phyloP scores from a whole-genome alignment of 352 stramenopile genomes.

The Phytopythium chamaehyphon region DNA sequence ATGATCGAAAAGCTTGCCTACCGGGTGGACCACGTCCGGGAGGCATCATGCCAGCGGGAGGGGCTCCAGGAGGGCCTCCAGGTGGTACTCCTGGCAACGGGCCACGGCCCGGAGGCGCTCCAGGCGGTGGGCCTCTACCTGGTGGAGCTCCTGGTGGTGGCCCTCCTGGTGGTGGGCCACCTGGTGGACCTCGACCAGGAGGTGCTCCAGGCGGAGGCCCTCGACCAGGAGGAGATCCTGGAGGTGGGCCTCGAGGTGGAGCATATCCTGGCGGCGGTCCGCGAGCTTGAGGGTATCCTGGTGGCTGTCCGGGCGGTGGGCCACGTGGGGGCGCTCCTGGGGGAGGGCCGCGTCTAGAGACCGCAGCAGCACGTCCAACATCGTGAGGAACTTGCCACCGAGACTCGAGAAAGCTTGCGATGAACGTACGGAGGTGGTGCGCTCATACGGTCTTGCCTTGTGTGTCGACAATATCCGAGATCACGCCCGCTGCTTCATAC shows the following conservation, averaged over 20 bases:
- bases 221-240: conserved; percentile 20
- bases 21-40: conserved; percentile 20
- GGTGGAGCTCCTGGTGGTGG: conserved; percentile 20
- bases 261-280: conserved; percentile 45
- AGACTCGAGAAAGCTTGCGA: neutral
- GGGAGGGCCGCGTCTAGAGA: conserved; percentile 11
- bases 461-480: no score
- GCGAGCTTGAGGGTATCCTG: conserved; percentile 49
- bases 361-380: neutral
- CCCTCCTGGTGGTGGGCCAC: conserved; percentile 16
- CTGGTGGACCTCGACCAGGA: conserved; percentile 14
- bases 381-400: neutral
- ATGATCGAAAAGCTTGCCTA: neutral
- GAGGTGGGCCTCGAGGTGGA: conserved; percentile 24
- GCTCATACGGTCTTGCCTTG: conserved; percentile 14
- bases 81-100: conserved; percentile 34
- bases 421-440: conserved; percentile 21
- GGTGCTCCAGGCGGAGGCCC: conserved; percentile 14
- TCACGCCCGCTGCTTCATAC: conserved; percentile 2
- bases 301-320: conserved; percentile 33
- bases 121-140: neutral
- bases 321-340: conserved; percentile 24
- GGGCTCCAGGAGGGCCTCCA: conserved; percentile 18
- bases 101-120: conserved; percentile 20
- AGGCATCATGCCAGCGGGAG: conserved; percentile 28